Percentiles rank a stretch among this genome's conserved stretches.
Conservation (phyloP, 2,329 filamentous ascomycete genomes). For the Macrophomina phaseolina region DNA sequence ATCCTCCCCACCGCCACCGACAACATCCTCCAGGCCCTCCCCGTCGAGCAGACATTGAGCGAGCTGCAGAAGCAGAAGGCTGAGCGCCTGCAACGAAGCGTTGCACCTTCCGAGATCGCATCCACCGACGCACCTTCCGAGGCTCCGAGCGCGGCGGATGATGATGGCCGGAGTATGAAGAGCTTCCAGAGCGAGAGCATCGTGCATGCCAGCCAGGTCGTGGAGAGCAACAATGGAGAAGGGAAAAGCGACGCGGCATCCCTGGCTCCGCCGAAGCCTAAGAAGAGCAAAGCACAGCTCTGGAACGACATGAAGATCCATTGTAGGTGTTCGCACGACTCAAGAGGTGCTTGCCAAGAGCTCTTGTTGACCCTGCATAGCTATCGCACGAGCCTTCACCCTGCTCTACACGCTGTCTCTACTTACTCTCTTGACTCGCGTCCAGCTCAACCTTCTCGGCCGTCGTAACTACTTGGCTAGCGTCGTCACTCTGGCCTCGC, state of each 20-base stretch:
- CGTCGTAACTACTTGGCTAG: conserved; percentile 94
- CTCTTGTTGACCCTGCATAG: conserved; percentile 51
- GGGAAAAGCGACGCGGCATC: conserved; percentile 44
- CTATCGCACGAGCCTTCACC: conserved; percentile 88
- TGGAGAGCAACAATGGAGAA: conserved; percentile 59
- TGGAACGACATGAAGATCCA: conserved; percentile 98
- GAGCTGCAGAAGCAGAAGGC: conserved; percentile 94
- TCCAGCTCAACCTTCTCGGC: conserved; percentile 95
- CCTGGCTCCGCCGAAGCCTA: conserved; percentile 57
- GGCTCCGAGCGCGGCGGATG: conserved; percentile 57
- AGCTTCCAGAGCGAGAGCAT: conserved; percentile 83
- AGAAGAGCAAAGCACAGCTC: conserved; percentile 87
- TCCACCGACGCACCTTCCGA: conserved; percentile 54
- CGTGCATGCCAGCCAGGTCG: conserved; percentile 79
- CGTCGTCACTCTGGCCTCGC: conserved; percentile 87
- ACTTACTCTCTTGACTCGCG: conserved; percentile 87
- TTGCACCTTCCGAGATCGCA: conserved; percentile 61
- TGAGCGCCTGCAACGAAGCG: conserved; percentile 68
- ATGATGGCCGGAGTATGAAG: conserved; percentile 77
- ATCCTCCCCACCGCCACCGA: conserved; percentile 89
- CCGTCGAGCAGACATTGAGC: conserved; percentile 90
- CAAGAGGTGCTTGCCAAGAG: neutral
- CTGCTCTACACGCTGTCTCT: conserved; percentile 89
- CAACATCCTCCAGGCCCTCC: conserved; percentile 84
- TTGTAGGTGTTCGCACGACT: conserved; percentile 62